Conservation (phyloP, 495 filamentous ascomycete species). For the Aspergillus coremiiformis region DNA sequence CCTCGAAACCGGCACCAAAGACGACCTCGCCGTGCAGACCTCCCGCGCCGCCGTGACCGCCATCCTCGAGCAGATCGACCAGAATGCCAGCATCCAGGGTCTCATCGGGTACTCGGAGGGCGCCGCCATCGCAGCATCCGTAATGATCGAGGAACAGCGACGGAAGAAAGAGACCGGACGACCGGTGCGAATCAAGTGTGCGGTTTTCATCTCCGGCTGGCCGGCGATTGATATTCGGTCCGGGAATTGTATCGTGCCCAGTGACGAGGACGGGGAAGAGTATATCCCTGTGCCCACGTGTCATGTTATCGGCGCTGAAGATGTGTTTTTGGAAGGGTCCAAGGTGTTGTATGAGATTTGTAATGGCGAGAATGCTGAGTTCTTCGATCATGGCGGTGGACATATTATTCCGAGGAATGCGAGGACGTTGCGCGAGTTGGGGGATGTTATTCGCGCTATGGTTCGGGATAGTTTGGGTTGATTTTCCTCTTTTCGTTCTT, state of each 20-base stretch:
- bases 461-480: not conserved
- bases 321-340: slow-evolving; percentile 45
- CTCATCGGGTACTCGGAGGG: slow-evolving; percentile 58
- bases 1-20: slow-evolving; percentile 2
- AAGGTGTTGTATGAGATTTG: slow-evolving; percentile 53
- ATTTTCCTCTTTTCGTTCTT: no score
- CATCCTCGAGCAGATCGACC: slow-evolving; percentile 25
- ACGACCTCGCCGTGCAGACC: slow-evolving; percentile 6
- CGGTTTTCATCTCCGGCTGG: slow-evolving; percentile 48
- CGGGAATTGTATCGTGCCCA: slow-evolving; percentile 28
- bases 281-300: slow-evolving; percentile 46
- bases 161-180: slow-evolving; percentile 29
- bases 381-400: slow-evolving; percentile 52
- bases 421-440: slow-evolving; percentile 37
- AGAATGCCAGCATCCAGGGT: slow-evolving; percentile 17
- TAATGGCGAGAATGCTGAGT: slow-evolving; percentile 31
- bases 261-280: slow-evolving; percentile 37
- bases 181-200: slow-evolving; percentile 45
- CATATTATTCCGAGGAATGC: slow-evolving; percentile 47
- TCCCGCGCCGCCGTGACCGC: slow-evolving; percentile 13
- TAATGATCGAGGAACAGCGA: slow-evolving; percentile 44
- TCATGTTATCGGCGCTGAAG: slow-evolving; percentile 51
- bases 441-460: not conserved
- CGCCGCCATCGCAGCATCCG: slow-evolving; percentile 48
- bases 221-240: slow-evolving; percentile 44